A percentile compares a stretch with the other conserved stretches of the same genome.
phyloP scores from a whole-genome alignment of 192 early-diverging fungal genomes.

The Dissophora ornata region DNA sequence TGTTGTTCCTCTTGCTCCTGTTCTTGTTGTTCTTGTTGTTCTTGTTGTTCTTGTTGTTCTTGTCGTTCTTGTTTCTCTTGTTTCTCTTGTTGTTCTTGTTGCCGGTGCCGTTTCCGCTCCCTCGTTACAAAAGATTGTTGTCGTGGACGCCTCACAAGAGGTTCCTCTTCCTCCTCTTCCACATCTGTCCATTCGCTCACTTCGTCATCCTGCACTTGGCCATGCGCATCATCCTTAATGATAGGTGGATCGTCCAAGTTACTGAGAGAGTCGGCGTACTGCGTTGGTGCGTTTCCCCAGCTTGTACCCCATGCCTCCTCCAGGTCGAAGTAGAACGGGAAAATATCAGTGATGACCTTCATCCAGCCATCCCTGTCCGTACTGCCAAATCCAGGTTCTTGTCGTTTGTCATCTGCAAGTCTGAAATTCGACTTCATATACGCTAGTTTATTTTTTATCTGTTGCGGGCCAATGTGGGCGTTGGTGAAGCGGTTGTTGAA shows the following conservation, averaged over 20 bases:
- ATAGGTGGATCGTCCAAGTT: neutral
- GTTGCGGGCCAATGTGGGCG: neutral
- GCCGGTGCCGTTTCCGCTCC: too few species aligned
- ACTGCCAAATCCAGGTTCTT: conserved; percentile 6
- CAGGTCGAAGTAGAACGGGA: conserved; percentile 1
- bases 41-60: too few species aligned
- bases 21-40: too few species aligned
- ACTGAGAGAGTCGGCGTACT: neutral
- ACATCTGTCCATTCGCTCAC: neutral
- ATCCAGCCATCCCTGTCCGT: neutral
- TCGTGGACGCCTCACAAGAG: too few species aligned
- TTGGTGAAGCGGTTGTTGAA: neutral
- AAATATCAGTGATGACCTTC: neutral
- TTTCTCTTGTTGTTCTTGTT: too few species aligned
- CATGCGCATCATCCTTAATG: neutral
- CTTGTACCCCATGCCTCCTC: neutral
- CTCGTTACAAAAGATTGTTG: too few species aligned
- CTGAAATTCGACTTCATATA: neutral
- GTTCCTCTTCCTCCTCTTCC: neutral
- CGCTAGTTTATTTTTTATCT: conserved; percentile 9
- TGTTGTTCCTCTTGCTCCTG: too few species aligned
- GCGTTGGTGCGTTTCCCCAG: neutral
- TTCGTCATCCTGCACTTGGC: neutral
- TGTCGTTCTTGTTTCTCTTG: too few species aligned
- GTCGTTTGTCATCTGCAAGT: neutral